Evolutionary conservation across 176 grass and related monocot species (phyloP), one percentile per base, ranked within the genome.

Genomic region (Eleusine coracana): DNA sequence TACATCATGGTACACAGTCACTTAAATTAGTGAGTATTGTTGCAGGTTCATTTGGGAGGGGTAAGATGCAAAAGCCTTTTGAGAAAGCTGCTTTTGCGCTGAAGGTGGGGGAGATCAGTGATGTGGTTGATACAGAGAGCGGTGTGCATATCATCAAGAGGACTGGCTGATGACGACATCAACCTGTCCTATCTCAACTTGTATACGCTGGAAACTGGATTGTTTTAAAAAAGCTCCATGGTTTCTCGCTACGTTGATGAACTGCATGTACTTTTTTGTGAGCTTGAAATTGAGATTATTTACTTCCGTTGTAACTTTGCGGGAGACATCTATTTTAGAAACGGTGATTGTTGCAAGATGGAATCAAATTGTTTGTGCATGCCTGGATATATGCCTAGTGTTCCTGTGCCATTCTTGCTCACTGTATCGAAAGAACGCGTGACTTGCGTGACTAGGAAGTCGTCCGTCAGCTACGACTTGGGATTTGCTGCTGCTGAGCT

Each of bases 11-110:
- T 13, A 16, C 20, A 49, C 38, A 18, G 6, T 10, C 15, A 56
- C 42, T 77, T 51, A 60, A 27, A 14, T 61, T 61, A 23, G 49
- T 5, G 6, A 14, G 40, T 86, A 89, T 71, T 74, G 29, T 23
- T 50, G 72, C 83, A 98, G 96, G 96, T 85, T 29, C 81, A 69
- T 98, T 98, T 80, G 91, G 89, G 31, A 88, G 83, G 45, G 91
- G 96, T 29, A 90, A 90, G 85, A 98, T 98, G 96, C 92, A 98
- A 61, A 95, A 95, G 73, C 37, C 91, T 81, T 95, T 98, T 63
- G 96, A 98, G 83, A 94, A 93, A 73, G 91, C 87, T 55, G 50
- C 87, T 8, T 83, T 90, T 78, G 88, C 89, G 46, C 89, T 98
- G 66, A 88, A 91, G 82, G 89, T 93, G 21, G 89, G 96, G 58